Evolutionary conservation across 2,329 filamentous ascomycete genomes (phyloP).

Genomic region (Samsoniella hepiali): DNA sequence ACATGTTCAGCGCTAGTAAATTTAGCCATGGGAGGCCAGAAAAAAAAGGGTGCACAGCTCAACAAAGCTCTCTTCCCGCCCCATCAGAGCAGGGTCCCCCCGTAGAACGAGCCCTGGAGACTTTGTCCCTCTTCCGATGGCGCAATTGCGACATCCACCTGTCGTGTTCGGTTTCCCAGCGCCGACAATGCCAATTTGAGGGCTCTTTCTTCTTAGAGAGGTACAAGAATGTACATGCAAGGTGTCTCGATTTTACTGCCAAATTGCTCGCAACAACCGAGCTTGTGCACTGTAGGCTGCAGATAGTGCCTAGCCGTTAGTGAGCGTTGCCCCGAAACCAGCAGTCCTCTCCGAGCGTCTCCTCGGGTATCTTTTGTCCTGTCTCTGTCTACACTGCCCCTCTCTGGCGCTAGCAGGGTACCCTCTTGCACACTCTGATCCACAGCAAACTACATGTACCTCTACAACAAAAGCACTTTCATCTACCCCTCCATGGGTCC

Average conservation of each 20-base stretch:
- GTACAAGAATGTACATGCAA: background rate
- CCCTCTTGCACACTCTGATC: background rate
- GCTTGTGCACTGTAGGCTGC: background rate
- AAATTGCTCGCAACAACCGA: no score
- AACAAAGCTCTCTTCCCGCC: background rate
- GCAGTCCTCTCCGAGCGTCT: background rate
- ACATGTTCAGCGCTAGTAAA: background rate
- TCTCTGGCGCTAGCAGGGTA: slow-evolving; percentile 5
- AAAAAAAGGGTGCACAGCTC: background rate
- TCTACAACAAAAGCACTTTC: background rate
- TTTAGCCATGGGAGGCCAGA: background rate
- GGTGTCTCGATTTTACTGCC: background rate
- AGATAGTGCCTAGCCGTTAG: no score
- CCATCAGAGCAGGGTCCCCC: no score
- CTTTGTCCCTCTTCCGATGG: slow-evolving; percentile 11
- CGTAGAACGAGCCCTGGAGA: background rate
- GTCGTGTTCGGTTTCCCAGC: slow-evolving; percentile 3
- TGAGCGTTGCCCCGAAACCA: background rate
- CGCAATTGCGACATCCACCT: slow-evolving; percentile 16
- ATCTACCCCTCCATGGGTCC: slow-evolving; percentile 14
- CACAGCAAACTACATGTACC: background rate
- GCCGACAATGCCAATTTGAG: background rate
- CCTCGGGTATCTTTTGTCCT: background rate
- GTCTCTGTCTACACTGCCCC: background rate
- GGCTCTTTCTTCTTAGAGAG: background rate